These are phyloP conservation scores for Colletotrichum destructivum DNA, from an alignment of 2,329 filamentous ascomycete genomes.

Conservation along the genomic window DNA sequence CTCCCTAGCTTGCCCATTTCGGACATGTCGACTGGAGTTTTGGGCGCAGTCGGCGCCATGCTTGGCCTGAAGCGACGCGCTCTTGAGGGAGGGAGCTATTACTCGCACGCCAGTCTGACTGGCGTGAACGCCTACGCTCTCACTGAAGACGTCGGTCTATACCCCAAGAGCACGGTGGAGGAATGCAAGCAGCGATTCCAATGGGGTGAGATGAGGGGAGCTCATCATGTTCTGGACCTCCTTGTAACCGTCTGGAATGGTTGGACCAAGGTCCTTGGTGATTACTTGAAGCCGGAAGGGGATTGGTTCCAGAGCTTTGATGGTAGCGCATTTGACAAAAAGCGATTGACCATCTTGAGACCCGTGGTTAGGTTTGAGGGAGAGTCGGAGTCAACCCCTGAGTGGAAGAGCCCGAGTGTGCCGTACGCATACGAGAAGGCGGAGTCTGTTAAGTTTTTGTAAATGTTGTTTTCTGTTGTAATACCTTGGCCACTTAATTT, in stretches of 20 bases:
- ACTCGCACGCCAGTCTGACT: slow-evolving; percentile 49
- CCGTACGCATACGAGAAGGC: slow-evolving; percentile 34
- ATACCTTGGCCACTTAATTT: background rate
- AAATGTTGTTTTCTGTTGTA: background rate
- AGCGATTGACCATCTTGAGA: slow-evolving; percentile 23
- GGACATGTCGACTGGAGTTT: slow-evolving; percentile 54
- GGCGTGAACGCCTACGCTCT: slow-evolving; percentile 49
- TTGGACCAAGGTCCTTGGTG: slow-evolving; percentile 23
- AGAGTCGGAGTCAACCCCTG: slow-evolving; percentile 20
- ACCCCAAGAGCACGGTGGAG: slow-evolving; percentile 42
- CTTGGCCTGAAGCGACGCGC: slow-evolving; percentile 53
- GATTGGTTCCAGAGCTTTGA: slow-evolving; percentile 34
- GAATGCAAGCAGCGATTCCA: slow-evolving; percentile 37
- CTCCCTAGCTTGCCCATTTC: slow-evolving; percentile 52
- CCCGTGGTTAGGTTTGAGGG: slow-evolving; percentile 29
- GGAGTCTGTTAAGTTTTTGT: slow-evolving; percentile 6
- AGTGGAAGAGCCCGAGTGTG: slow-evolving; percentile 31
- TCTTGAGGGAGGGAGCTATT: slow-evolving; percentile 50
- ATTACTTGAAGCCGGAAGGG: slow-evolving; percentile 26
- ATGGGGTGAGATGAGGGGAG: slow-evolving; percentile 36
- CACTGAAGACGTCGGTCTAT: slow-evolving; percentile 50
- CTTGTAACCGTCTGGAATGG: slow-evolving; percentile 36
- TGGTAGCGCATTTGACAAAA: slow-evolving; percentile 9
- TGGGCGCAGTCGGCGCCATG: slow-evolving; percentile 52
- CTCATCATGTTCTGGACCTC: slow-evolving; percentile 33